Evolutionary conservation across 2,329 filamentous ascomycete genomes (phyloP).

Genomic region (Trematosphaeria pertusa): DNA sequence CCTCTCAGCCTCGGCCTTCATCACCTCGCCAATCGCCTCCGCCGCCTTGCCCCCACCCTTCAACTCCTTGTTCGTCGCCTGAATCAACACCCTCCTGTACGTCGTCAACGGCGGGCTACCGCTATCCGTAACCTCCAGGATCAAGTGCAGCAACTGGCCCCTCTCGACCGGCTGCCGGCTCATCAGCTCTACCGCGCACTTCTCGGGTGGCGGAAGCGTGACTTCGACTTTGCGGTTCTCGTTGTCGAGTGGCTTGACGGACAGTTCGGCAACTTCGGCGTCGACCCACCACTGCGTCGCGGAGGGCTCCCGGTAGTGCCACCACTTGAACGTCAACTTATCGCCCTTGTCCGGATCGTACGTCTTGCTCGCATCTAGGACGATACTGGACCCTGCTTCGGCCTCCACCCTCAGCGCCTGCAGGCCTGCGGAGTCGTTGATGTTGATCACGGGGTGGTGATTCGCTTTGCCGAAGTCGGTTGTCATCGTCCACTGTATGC

Average conservation of each 20-base stretch:
- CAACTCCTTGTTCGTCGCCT: conserved; percentile 41
- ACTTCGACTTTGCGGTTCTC: conserved; percentile 44
- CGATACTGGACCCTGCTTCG: conserved; percentile 49
- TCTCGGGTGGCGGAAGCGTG: conserved; percentile 52
- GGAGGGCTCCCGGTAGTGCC: conserved; percentile 55
- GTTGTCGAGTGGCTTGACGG: conserved; percentile 37
- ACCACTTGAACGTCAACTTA: conserved; percentile 57
- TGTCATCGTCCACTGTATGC: conserved; percentile 56
- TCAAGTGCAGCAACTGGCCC: conserved; percentile 57
- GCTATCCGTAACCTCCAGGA: conserved; percentile 57
- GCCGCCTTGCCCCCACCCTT: conserved; percentile 23
- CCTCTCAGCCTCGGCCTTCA: not conserved
- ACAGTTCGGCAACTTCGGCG: conserved; percentile 50
- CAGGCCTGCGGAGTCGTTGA: conserved; percentile 51
- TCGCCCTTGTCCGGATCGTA: conserved; percentile 56
- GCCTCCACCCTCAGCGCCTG: conserved; percentile 51
- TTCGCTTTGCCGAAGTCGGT: conserved; percentile 47
- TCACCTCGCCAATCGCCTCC: conserved; percentile 8
- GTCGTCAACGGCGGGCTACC: conserved; percentile 55
- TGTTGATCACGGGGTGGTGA: conserved; percentile 57
- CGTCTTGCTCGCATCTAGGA: conserved; percentile 54
- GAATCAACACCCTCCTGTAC: conserved; percentile 55
- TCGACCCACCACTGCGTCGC: conserved; percentile 54
- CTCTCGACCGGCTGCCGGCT: conserved; percentile 45
- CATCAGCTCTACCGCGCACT: conserved; percentile 48